Percentiles rank a stretch among this genome's conserved stretches.
Evolutionary conservation across 202 grass and related monocot genomes (phyloP).

Genomic region (Alloteropsis angusta): DNA sequence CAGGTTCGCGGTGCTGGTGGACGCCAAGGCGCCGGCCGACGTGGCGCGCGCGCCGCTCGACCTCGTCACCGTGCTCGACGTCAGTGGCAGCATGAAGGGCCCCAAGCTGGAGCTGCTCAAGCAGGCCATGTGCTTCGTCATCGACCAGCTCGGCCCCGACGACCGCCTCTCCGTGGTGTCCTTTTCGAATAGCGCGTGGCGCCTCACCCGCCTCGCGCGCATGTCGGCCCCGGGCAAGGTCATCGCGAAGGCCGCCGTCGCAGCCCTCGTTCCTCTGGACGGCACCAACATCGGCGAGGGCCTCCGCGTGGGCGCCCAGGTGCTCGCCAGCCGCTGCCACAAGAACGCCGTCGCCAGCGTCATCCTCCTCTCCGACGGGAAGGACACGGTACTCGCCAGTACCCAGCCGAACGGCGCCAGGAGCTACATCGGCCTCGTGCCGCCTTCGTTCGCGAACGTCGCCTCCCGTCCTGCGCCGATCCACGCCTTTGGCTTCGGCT

Average conservation of each 20-base stretch:
- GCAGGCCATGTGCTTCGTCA: neutral
- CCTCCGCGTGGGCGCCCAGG: neutral
- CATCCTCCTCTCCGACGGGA: neutral
- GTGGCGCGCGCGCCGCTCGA: neutral
- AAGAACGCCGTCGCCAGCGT: neutral
- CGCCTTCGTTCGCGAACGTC: neutral
- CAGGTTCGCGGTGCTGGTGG: neutral
- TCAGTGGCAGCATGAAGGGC: neutral
- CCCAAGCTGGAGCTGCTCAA: neutral
- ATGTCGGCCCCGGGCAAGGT: neutral
- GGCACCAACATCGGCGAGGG: neutral
- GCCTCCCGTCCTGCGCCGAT: neutral
- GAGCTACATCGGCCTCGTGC: neutral
- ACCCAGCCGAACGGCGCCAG: neutral
- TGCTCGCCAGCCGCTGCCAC: neutral
- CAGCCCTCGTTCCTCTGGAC: neutral
- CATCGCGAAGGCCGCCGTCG: neutral
- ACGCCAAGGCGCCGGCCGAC: neutral
- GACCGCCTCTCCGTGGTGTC: neutral
- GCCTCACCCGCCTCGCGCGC: neutral
- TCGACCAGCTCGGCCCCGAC: neutral
- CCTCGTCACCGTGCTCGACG: neutral
- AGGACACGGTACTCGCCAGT: neutral
- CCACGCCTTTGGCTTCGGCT: neutral
- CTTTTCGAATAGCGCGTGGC: neutral